A percentile compares a stretch with the other conserved stretches of the same genome.
Conservation (phyloP, 2,329 filamentous ascomycete species). For the Fusarium caatingaense region DNA sequence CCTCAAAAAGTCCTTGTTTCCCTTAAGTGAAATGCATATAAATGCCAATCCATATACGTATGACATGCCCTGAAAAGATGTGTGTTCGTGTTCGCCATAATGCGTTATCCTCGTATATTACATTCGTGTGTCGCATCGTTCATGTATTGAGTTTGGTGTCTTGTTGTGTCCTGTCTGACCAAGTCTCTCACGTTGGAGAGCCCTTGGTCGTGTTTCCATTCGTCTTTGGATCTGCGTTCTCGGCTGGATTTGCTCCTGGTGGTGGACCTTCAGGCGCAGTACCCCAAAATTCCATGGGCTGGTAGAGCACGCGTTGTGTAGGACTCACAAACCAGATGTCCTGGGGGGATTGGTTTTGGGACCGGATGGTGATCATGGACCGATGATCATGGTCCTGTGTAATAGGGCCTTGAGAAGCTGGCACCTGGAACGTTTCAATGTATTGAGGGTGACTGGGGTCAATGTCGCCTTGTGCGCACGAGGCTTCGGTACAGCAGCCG, state of each 20-base stretch:
- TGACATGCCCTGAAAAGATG: background rate
- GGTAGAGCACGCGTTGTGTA: slow-evolving; percentile 24
- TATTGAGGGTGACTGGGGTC: background rate
- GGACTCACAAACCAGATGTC: slow-evolving; percentile 36
- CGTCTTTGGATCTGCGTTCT: background rate
- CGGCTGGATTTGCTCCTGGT: too few species aligned
- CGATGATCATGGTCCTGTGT: slow-evolving; percentile 15
- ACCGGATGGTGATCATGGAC: slow-evolving; percentile 5
- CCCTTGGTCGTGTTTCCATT: background rate
- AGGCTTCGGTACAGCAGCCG: background rate
- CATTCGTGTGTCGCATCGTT: background rate
- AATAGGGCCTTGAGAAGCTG: background rate
- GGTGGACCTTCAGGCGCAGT: background rate
- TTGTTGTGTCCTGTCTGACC: too few species aligned
- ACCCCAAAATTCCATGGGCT: background rate
- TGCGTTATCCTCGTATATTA: background rate
- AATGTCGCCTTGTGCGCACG: background rate
- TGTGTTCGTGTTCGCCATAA: background rate
- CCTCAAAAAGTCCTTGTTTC: slow-evolving; percentile 3
- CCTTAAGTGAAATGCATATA: background rate
- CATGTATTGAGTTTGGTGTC: background rate
- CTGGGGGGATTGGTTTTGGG: slow-evolving; percentile 13
- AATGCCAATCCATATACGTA: background rate
- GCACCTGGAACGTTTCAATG: slow-evolving; percentile 2
- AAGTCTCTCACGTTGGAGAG: background rate